phyloP scores from a whole-genome alignment of 306 rosid species.

The Macrotyloma uniflorum region DNA sequence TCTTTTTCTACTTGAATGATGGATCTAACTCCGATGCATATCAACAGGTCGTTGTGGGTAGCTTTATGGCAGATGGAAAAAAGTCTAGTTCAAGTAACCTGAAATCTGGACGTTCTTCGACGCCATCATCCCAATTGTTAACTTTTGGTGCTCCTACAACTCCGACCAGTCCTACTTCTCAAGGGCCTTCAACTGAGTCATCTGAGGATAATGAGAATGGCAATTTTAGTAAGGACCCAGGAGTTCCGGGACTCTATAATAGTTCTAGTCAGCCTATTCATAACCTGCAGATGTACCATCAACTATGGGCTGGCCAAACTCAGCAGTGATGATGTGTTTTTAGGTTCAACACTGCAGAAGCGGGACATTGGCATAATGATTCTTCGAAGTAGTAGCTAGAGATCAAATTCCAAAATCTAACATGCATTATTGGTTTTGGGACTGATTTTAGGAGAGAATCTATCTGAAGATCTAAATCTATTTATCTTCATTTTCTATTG shows the following conservation, averaged over 20 bases:
- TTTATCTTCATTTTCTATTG: conserved; percentile 24
- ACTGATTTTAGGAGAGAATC: conserved; percentile 35
- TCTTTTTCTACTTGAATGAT: background rate
- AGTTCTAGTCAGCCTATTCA: conserved; percentile 58
- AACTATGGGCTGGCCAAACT: conserved; percentile 65
- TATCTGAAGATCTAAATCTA: conserved; percentile 36
- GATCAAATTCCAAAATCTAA: conserved; percentile 44
- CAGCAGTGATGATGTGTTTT: conserved; percentile 58
- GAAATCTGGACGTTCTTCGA: conserved; percentile 56
- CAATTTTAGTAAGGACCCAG: conserved; percentile 56
- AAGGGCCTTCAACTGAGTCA: conserved; percentile 69
- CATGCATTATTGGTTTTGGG: conserved; percentile 35
- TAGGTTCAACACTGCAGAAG: conserved; percentile 35
- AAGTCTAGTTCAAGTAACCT: conserved; percentile 48
- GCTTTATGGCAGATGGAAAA: conserved; percentile 64
- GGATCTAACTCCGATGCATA: conserved; percentile 3
- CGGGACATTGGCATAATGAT: conserved; percentile 37
- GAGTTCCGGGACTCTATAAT: conserved; percentile 39
- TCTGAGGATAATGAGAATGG: conserved; percentile 67
- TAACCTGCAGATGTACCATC: conserved; percentile 56
- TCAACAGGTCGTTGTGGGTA: conserved; percentile 73
- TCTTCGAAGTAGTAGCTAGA: conserved; percentile 43
- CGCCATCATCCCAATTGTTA: conserved; percentile 55
- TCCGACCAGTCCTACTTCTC: conserved; percentile 62
- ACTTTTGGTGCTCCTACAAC: conserved; percentile 58